phyloP scores from a whole-genome alignment of 2,329 filamentous ascomycete species.

The Epichloe typhina region DNA sequence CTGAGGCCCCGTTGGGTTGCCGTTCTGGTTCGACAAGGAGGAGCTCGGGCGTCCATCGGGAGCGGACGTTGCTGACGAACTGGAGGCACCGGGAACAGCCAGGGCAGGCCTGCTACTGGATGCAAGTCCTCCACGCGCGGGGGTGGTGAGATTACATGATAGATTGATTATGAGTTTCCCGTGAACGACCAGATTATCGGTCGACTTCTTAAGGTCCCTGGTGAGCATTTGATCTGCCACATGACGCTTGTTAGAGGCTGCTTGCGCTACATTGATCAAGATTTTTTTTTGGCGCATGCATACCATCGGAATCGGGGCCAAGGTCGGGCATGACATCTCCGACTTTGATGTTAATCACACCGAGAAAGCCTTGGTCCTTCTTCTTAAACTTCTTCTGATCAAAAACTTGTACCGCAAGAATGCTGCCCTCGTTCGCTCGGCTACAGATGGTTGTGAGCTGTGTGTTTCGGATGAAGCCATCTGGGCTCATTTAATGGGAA shows the following conservation, averaged over 20 bases:
- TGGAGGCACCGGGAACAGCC: constrained; percentile 29
- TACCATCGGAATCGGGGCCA: constrained; percentile 82
- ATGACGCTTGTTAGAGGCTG: constrained; percentile 16
- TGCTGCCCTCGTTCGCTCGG: constrained; percentile 85
- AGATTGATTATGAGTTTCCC: constrained; percentile 95
- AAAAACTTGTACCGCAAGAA: constrained; percentile 95
- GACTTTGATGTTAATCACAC: constrained; percentile 92
- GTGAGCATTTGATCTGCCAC: constrained; percentile 94
- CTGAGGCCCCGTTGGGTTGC: constrained; percentile 27
- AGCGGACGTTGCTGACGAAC: constrained; percentile 28
- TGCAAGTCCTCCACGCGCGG: constrained; percentile 41
- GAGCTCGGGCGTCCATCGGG: constrained; percentile 39
- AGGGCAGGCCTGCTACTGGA: constrained; percentile 34
- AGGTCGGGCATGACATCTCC: constrained; percentile 82
- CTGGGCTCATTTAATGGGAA: neutral
- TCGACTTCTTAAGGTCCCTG: constrained; percentile 91
- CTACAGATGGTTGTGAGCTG: constrained; percentile 31
- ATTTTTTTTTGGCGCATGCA: constrained; percentile 13
- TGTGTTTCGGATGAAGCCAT: neutral
- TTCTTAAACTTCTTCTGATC: constrained; percentile 99
- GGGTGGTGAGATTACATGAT: constrained; percentile 72
- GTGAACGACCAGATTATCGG: constrained; percentile 93
- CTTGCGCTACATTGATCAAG: constrained; percentile 3
- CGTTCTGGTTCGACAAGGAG: constrained; percentile 37
- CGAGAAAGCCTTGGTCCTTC: constrained; percentile 98